Evolutionary conservation across 495 filamentous ascomycete species (phyloP).

Genomic region (Penicillium herquei): DNA sequence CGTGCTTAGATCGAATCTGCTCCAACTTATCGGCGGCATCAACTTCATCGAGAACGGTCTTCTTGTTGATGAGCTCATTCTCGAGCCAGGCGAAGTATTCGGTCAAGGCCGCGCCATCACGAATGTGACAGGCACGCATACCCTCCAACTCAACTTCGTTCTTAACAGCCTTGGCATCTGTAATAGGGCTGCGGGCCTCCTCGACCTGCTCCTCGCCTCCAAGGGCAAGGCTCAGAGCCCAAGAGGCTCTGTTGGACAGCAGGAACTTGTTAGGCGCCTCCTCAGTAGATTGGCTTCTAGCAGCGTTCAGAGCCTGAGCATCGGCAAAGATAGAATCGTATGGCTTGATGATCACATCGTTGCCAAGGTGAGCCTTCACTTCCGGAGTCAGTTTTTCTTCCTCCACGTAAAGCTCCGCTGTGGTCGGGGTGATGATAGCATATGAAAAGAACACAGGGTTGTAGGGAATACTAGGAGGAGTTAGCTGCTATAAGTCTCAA

Average conservation of each 20-base stretch:
- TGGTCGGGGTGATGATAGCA: conserved; percentile 78
- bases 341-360: conserved; percentile 73
- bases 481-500: not conserved
- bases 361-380: conserved; percentile 66
- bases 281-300: conserved; percentile 36
- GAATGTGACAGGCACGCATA: conserved; percentile 90
- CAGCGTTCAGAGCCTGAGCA: conserved; percentile 56
- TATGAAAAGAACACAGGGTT: conserved; percentile 99
- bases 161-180: conserved; percentile 97
- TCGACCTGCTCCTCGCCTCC: conserved; percentile 88
- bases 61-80: conserved; percentile 74
- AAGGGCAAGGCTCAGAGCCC: conserved; percentile 84
- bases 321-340: conserved; percentile 85
- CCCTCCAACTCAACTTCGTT: conserved; percentile 89
- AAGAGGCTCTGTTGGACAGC: conserved; percentile 86
- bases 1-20: conserved; percentile 72
- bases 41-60: conserved; percentile 78
- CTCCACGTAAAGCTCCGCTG: conserved; percentile 83
- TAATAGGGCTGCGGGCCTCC: conserved; percentile 81
- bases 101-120: conserved; percentile 88
- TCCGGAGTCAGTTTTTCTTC: conserved; percentile 70
- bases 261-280: conserved; percentile 63
- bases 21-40: conserved; percentile 90
- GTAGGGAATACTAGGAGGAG: conserved; percentile 73
- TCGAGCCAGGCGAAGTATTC: conserved; percentile 98